Base-by-base conservation (phyloP, 164 flowering plant species). In the Vitis amurensis region DNA sequence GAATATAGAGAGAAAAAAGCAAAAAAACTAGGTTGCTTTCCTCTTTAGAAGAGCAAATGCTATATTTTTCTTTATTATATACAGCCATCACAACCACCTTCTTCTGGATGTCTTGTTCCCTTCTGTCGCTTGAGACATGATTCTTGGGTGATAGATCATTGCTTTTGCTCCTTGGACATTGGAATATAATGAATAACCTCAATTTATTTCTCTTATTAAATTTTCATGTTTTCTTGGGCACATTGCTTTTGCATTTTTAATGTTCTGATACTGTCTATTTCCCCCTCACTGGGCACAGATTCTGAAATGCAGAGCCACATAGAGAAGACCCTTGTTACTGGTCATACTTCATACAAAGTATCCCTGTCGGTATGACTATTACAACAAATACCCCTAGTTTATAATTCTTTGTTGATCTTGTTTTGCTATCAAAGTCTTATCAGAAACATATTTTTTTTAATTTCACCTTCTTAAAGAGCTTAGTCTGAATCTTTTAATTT, bases 261-360 rank as follows among this genome's bases (percentile, higher is more conserved):
- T 14, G 47, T 50, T 51, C 13, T 53, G 2, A 3, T 55, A 31
- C 8, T 61, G 11, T 59, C 15, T 49, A 23, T 58, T 70, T 68
- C 51, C 61, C 70, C 30, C 50, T 72, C 69, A 3, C 7, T 37
- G 44, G 7, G 44, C 44, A 47, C 90, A 94, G 98, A 92, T 79
- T 74, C 88, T 70, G 91, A 80, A 73, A 92, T 92, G 97, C 97
- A 85, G 27, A 80, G 69, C 67, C 76, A 78, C 66, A 85, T 94
- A 67, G 84, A 88, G 81, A 87, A 71, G 72, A 83, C 82, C 68
- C 85, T 85, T 70, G 64, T 71, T 47, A 72, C 64, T 72, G 97
- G 97, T 48, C 91, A 85, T 71, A 89, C 88, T 66, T 91, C 93
- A 30, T 92, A 76, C 75, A 88, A 78, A 80, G 83, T 94, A 60